These are phyloP conservation scores for Avena atlantica DNA, from an alignment of 176 grass and related monocot species.

Conservation along the genomic window DNA sequence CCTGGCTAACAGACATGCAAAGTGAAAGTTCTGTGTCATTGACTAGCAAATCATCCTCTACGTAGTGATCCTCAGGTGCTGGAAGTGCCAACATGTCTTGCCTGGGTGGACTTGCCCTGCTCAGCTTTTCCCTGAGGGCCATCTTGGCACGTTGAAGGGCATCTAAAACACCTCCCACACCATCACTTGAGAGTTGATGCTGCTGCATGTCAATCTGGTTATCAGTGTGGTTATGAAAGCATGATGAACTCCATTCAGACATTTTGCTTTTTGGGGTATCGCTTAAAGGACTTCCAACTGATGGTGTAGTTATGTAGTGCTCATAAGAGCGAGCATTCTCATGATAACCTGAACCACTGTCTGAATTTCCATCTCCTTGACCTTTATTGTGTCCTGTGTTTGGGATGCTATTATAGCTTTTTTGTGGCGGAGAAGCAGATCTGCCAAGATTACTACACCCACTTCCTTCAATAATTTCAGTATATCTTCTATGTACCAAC, in stretches of 20 bases:
- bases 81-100: constrained; percentile 51
- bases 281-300: constrained; percentile 52
- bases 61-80: constrained; percentile 41
- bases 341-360: constrained; percentile 53
- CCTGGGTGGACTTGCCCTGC: constrained; percentile 34
- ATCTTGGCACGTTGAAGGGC: constrained; percentile 79
- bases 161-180: constrained; percentile 76
- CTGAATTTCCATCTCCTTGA: constrained; percentile 51
- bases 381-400: constrained; percentile 20
- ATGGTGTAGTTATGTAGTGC: constrained; percentile 46
- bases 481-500: constrained; percentile 33
- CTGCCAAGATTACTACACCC: constrained; percentile 33
- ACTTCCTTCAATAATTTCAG: constrained; percentile 35
- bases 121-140: constrained; percentile 69
- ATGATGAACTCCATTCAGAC: constrained; percentile 60
- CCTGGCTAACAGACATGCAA: constrained; percentile 36
- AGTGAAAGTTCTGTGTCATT: constrained; percentile 43
- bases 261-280: constrained; percentile 55
- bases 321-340: constrained; percentile 28
- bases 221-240: constrained; percentile 59
- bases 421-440: constrained; percentile 33
- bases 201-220: constrained; percentile 56
- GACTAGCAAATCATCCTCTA: constrained; percentile 38
- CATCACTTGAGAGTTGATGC: constrained; percentile 48
- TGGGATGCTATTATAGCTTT: constrained; percentile 34